Base-by-base conservation (phyloP, 2,329 filamentous ascomycete genomes). In the Fusarium pseudonygamai region DNA sequence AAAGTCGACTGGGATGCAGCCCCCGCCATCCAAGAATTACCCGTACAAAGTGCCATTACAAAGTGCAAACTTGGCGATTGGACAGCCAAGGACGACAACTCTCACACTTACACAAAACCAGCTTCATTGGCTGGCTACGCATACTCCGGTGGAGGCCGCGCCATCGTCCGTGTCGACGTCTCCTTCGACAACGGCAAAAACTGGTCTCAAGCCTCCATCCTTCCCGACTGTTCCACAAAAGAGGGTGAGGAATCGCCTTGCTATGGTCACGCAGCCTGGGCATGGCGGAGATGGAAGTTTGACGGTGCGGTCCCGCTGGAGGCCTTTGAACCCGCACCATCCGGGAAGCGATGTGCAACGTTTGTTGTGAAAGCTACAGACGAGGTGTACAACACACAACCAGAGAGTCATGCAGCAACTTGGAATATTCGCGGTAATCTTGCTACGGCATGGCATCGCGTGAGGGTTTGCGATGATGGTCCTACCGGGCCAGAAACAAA, bases 21-120 rank as follows among this genome's bases (percentile, higher is more conserved):
- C 13, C 87, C 87, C 16, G 85, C 89, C 5, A 93, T 93, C 36
- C 91, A 93, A 72, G 90, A 92, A 75, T 88, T 92, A 83, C 90
- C 91, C 4, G 87, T 93, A 24, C 91, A 91, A 36, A 91, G 89
- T 65, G 91, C 91, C 56, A 91, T 93, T 60, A 92, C 90, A 0
- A 80, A 79, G 2, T 82, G 87, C 13, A 84, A 80, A 75, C 79
- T 87, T 0, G 84, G 84, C 13, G 80, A 83, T 8, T 83, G 82
- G 80, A 74, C 56, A 6, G 22, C 57, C 2, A 36, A 24, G 1
- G 32, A 72, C 7, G 34, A 28, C 30, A 34, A 36, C 22, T 50
- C 47, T 6, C 37, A 66, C 10, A 60, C 45, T 22, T 45, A 57
- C n/a, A 28, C 56, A 11, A 75, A 78, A 47, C 50, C 77, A 24